Conservation (phyloP, 2,329 filamentous ascomycete genomes). For the Sphaerostilbella broomeana region DNA sequence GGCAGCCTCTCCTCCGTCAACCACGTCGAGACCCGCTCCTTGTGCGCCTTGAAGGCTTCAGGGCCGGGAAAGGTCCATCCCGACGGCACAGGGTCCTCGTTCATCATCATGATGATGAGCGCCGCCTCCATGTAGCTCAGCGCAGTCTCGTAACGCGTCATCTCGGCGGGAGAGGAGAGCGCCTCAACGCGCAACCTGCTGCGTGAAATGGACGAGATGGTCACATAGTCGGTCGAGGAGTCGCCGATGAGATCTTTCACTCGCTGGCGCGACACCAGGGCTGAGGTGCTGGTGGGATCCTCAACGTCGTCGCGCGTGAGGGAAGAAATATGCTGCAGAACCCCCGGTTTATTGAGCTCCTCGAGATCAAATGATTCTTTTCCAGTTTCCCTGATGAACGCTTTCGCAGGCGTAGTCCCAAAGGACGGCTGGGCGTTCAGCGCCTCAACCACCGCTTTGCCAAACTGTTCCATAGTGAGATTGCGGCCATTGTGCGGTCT, state of each 20-base stretch:
- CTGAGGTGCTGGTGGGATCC: neutral
- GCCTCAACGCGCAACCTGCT: slow-evolving; percentile 13
- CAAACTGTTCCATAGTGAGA: slow-evolving; percentile 16
- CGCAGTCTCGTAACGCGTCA: slow-evolving; percentile 3
- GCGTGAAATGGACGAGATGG: slow-evolving; percentile 11
- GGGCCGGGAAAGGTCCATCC: slow-evolving; percentile 7
- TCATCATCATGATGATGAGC: slow-evolving; percentile 15
- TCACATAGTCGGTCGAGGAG: slow-evolving; percentile 10
- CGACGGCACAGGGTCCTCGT: slow-evolving; percentile 9
- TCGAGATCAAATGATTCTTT: slow-evolving; percentile 11
- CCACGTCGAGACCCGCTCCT: slow-evolving; percentile 13
- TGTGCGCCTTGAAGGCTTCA: slow-evolving; percentile 5
- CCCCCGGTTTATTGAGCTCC: slow-evolving; percentile 13
- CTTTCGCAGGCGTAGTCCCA: slow-evolving; percentile 4
- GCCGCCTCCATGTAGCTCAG: slow-evolving; percentile 10
- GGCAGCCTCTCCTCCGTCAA: slow-evolving; percentile 14
- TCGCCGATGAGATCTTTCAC: slow-evolving; percentile 12
- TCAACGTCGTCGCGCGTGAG: slow-evolving; percentile 13
- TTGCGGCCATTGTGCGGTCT: slow-evolving; percentile 17
- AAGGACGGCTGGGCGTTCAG: slow-evolving; percentile 14
- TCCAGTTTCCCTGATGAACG: slow-evolving; percentile 10
- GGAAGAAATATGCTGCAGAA: slow-evolving; percentile 15
- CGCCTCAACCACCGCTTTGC: slow-evolving; percentile 15
- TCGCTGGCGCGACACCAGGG: slow-evolving; percentile 1
- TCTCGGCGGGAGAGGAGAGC: slow-evolving; percentile 9